Evolutionary conservation across 1,284 basidiomycete genomes (phyloP).

Genomic region (Fomitopsis palustris): DNA sequence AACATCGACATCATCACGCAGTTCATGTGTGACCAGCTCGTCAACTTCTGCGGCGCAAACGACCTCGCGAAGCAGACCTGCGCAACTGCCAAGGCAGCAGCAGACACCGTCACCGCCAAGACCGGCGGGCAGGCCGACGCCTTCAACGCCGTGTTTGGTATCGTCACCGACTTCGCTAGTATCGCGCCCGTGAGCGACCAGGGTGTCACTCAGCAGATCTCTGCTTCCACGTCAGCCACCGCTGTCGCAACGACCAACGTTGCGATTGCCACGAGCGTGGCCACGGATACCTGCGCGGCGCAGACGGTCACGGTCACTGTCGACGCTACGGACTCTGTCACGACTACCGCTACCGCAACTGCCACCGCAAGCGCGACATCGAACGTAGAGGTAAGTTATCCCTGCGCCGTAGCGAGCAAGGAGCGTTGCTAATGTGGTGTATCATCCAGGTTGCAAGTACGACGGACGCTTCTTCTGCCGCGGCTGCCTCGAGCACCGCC

Average conservation of each 20-base stretch:
- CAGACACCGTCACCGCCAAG: constrained; percentile 36
- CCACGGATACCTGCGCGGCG: constrained; percentile 7
- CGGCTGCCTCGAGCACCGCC: constrained; percentile 22
- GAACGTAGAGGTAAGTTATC: not conserved
- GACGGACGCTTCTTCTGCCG: constrained; percentile 15
- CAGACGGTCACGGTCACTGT: constrained; percentile 14
- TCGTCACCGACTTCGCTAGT: constrained; percentile 26
- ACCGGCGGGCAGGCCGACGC: constrained; percentile 52
- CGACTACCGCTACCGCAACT: not conserved
- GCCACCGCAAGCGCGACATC: not conserved
- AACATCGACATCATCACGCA: constrained; percentile 52
- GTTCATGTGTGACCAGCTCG: constrained; percentile 52
- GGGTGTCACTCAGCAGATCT: constrained; percentile 6
- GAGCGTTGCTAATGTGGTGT: not conserved
- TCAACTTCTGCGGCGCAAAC: constrained; percentile 50
- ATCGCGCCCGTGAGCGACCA: constrained; percentile 25
- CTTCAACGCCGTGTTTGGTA: constrained; percentile 33
- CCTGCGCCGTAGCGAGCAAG: not conserved
- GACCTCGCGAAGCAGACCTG: constrained; percentile 50
- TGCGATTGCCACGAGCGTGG: constrained; percentile 6
- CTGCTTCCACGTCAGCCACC: constrained; percentile 19
- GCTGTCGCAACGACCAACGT: constrained; percentile 9
- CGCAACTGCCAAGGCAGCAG: constrained; percentile 39
- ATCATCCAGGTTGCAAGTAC: not conserved
- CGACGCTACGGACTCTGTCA: constrained; percentile 13